Conservation (phyloP, 2,329 filamentous ascomycete genomes). For the Fusarium sp. region DNA sequence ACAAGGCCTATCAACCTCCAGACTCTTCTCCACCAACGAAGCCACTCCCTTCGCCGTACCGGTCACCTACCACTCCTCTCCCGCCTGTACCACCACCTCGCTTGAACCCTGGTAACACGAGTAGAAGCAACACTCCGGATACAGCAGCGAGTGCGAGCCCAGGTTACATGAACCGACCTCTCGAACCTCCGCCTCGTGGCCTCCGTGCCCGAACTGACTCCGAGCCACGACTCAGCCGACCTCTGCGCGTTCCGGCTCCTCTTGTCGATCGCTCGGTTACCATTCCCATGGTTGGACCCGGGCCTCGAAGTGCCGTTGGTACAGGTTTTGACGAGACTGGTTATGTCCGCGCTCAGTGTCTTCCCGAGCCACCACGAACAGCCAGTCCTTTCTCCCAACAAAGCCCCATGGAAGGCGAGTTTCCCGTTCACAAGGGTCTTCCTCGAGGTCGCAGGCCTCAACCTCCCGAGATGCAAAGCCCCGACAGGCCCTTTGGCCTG, state of each 20-base stretch:
- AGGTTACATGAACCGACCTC: slow-evolving; percentile 36
- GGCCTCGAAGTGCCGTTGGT: slow-evolving; percentile 36
- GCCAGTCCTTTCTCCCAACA: slow-evolving; percentile 42
- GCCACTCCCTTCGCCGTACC: slow-evolving; percentile 24
- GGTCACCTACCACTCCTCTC: slow-evolving; percentile 24
- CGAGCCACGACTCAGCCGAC: slow-evolving; percentile 34
- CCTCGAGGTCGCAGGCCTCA: slow-evolving; percentile 47
- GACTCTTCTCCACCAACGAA: slow-evolving; percentile 21
- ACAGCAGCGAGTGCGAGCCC: neutral
- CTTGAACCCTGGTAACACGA: slow-evolving; percentile 15
- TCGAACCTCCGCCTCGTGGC: slow-evolving; percentile 41
- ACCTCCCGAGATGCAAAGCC: slow-evolving; percentile 4
- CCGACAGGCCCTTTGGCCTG: slow-evolving; percentile 18
- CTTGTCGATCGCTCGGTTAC: slow-evolving; percentile 29
- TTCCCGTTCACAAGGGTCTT: slow-evolving; percentile 48
- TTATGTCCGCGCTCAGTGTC: slow-evolving; percentile 26
- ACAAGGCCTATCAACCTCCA: slow-evolving; percentile 28
- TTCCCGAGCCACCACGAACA: slow-evolving; percentile 30
- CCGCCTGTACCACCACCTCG: slow-evolving; percentile 23
- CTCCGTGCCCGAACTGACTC: slow-evolving; percentile 42
- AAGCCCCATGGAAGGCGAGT: slow-evolving; percentile 46
- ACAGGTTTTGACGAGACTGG: slow-evolving; percentile 35
- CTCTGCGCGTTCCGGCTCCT: slow-evolving; percentile 37
- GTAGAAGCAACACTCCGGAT: slow-evolving; percentile 12
- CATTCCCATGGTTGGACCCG: slow-evolving; percentile 4